Evolutionary conservation across 176 grass and related monocot genomes (phyloP).

Genomic region (Paspalum vaginatum): DNA sequence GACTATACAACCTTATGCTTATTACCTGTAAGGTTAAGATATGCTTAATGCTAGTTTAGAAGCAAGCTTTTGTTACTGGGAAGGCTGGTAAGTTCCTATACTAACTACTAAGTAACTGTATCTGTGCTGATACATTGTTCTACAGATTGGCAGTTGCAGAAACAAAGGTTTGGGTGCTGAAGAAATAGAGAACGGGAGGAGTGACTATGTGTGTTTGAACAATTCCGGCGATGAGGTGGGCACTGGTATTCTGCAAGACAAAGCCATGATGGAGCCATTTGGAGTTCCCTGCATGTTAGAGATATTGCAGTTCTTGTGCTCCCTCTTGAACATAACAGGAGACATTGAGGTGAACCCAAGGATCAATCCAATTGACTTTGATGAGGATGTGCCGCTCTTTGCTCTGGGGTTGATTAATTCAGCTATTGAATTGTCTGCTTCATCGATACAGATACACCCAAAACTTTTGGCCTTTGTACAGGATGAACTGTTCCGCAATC

Average conservation of each 20-base stretch:
- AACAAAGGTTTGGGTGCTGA: slow-evolving; percentile 52
- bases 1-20: neutral
- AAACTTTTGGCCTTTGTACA: slow-evolving; percentile 84
- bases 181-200: slow-evolving; percentile 60
- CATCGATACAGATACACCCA: slow-evolving; percentile 61
- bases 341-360: slow-evolving; percentile 83
- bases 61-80: neutral
- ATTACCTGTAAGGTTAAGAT: neutral
- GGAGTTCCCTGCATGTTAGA: slow-evolving; percentile 95
- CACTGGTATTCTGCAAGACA: slow-evolving; percentile 35
- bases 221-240: slow-evolving; percentile 48
- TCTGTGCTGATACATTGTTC: slow-evolving; percentile 29
- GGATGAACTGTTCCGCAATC: slow-evolving; percentile 87
- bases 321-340: slow-evolving; percentile 87
- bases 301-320: slow-evolving; percentile 94
- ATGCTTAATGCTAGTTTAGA: slow-evolving; percentile 29
- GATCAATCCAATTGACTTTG: slow-evolving; percentile 78
- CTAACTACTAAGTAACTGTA: slow-evolving; percentile 11
- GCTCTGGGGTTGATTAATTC: slow-evolving; percentile 88
- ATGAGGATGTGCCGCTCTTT: slow-evolving; percentile 97
- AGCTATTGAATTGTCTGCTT: slow-evolving; percentile 71
- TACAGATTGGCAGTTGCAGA: slow-evolving; percentile 59
- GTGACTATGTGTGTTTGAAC: slow-evolving; percentile 53
- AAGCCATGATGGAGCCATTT: slow-evolving; percentile 63
- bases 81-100: slow-evolving; percentile 2